These are phyloP conservation scores for Colletotrichum echinochloae DNA, from an alignment of 2,329 filamentous ascomycete genomes.

Conservation along the genomic window DNA sequence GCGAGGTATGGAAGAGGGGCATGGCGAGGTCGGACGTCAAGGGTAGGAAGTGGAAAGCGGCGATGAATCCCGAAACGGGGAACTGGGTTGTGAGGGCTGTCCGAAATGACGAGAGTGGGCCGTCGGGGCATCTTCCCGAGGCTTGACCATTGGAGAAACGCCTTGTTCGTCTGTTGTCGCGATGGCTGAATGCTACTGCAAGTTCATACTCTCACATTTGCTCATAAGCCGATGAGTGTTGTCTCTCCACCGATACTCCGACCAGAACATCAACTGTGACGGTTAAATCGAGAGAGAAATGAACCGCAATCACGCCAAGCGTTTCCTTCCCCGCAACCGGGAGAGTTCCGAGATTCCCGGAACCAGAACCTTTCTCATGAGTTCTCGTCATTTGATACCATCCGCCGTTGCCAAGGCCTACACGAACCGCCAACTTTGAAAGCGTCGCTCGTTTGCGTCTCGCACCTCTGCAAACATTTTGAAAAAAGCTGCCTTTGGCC, in stretches of 20 bases:
- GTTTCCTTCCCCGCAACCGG: not conserved
- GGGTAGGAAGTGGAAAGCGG: constrained; percentile 6
- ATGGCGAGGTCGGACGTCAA: constrained; percentile 2
- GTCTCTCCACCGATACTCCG: too few relatives aligned
- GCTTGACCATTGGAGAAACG: too few relatives aligned
- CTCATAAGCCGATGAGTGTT: not conserved
- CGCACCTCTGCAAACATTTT: not conserved
- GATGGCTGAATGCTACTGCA: not conserved
- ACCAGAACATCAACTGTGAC: too few relatives aligned
- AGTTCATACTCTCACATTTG: not conserved
- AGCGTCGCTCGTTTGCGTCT: not conserved
- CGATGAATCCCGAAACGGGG: not conserved
- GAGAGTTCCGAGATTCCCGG: not conserved
- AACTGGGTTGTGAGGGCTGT: constrained; percentile 6
- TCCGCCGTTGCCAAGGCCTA: too few relatives aligned
- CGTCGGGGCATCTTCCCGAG: not conserved
- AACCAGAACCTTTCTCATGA: not conserved
- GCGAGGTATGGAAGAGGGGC: constrained; percentile 6
- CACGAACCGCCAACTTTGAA: too few relatives aligned
- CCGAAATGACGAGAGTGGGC: not conserved
- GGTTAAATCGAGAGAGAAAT: too few relatives aligned
- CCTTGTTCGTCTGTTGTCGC: not conserved
- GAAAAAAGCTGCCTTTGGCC: not conserved
- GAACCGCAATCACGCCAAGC: too few relatives aligned
- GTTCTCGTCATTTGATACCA: too few relatives aligned